phyloP scores from a whole-genome alignment of 1,284 basidiomycete genomes.

The Pholiota adiposa region DNA sequence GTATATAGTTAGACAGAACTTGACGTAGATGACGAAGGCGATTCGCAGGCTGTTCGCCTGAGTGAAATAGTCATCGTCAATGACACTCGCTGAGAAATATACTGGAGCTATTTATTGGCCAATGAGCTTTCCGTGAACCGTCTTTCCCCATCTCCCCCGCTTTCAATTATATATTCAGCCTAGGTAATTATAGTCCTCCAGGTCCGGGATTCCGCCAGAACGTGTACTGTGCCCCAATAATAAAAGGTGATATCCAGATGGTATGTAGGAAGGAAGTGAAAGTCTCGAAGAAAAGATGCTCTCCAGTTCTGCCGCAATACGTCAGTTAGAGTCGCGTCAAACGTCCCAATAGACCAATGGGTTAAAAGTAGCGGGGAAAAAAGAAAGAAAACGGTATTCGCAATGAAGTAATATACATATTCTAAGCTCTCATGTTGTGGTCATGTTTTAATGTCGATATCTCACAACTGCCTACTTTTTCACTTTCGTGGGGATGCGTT shows the following conservation, averaged over 20 bases:
- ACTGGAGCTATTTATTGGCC: not conserved
- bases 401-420: not conserved
- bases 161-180: not conserved
- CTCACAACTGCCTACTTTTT: not conserved
- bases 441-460: not conserved
- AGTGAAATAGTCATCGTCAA: not conserved
- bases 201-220: not conserved
- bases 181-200: not conserved
- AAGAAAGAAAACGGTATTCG: not conserved
- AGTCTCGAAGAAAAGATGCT: not conserved
- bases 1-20: not conserved
- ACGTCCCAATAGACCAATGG: not conserved
- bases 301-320: not conserved
- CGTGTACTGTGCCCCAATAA: not conserved
- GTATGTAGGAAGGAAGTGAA: not conserved
- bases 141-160: not conserved
- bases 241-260: not conserved
- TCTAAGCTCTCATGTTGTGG: not conserved
- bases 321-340: not conserved
- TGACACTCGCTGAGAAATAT: not conserved
- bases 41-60: not conserved
- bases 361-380: not conserved
- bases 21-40: not conserved
- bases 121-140: not conserved
- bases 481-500: not conserved